Evolutionary conservation across 1,139 yeast species (phyloP), one percentile per base, ranked within the genome.

Genomic region (Sugiyamaella neomexicana): DNA sequence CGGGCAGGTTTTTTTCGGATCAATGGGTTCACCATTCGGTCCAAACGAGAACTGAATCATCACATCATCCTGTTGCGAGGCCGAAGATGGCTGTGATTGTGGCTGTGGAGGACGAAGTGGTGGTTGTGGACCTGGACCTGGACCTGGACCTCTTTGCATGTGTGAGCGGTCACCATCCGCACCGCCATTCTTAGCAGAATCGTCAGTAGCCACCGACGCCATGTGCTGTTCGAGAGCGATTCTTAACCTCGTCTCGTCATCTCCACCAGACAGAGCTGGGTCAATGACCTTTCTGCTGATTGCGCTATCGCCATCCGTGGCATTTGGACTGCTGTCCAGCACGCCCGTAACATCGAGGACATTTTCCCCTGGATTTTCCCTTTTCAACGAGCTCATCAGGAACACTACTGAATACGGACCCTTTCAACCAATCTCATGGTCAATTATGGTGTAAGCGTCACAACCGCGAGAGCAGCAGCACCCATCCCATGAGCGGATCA

Each of bases 1-100:
- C 1, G 73, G 72, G 59, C 82, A 79, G 50, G 70, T 67, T 60
- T 70, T 72, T 60, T 74, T 76, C 3, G 75, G 73, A 36, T 61
- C 60, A 23, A 50, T 46, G 2, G 52, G 51, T 34, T 53, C 34
- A 2, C 57, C 56, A 41, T 56, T 48, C 3, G 56, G 42, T 12
- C 50, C 55, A n/a, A 39, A 20, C 5, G 52, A 48, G 34, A 48
- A 48, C 10, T 37, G 36, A 36, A 46, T 2, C 34, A 46, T 31
- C 37, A 43, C 2, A 6, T 31, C 27, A 17, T 29, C 31, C 27
- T 43, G 46, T 10, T 15, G 13, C 3, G 38, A n/a, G 3, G 38
- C 13, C 2, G 16, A 12, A 43, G 38, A 16, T 5, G 37, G 7
- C 34, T 29, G 34, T 29, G 13, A 37, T 16, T 13, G 10, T 15